phyloP scores from a whole-genome alignment of 2,329 filamentous ascomycete genomes.

The Trichoderma hamatum region DNA sequence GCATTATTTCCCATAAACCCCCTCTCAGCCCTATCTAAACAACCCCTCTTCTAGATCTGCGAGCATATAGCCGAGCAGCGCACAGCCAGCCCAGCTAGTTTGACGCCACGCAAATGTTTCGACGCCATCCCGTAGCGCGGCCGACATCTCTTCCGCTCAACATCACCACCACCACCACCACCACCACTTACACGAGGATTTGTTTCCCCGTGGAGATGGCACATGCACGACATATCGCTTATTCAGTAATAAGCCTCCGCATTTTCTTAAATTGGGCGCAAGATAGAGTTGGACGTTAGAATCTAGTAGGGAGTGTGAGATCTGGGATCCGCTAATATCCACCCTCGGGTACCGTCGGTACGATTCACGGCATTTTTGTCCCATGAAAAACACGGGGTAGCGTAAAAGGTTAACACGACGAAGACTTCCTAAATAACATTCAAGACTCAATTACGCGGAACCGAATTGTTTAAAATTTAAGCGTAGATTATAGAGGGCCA shows the following conservation, averaged over 20 bases:
- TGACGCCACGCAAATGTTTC: background rate
- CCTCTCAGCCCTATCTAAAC: no score
- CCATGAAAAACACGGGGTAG: background rate
- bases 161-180: background rate
- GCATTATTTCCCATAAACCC: no score
- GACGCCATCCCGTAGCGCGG: background rate
- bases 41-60: background rate
- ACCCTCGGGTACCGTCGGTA: slow-evolving; percentile 10
- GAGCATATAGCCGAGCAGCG: background rate
- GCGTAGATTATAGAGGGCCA: background rate
- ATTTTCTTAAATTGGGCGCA: background rate
- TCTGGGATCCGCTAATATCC: slow-evolving; percentile 5
- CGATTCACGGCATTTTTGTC: background rate
- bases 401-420: slow-evolving; percentile 2
- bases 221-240: background rate
- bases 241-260: background rate
- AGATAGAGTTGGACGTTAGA: background rate
- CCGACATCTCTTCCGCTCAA: background rate
- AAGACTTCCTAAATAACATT: background rate
- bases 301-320: background rate
- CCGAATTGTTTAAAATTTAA: background rate
- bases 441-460: background rate
- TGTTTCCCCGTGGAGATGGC: background rate
- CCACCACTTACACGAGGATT: background rate
- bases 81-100: no score